Evolutionary conservation across 2,329 filamentous ascomycete species (phyloP), one percentile per base, ranked within the genome.

Genomic region (Karstenula rhodostoma): DNA sequence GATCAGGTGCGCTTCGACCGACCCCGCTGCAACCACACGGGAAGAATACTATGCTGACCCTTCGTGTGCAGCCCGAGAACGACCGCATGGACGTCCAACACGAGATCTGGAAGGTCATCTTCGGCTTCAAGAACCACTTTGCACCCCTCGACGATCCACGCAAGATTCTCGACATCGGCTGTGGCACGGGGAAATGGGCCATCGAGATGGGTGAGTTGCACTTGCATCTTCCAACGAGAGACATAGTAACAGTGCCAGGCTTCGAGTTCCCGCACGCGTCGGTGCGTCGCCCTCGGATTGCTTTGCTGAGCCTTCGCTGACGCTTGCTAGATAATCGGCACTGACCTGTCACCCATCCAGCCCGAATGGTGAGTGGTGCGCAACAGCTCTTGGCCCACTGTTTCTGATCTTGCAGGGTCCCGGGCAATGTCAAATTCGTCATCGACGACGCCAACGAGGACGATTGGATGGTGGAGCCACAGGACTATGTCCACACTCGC

Each of bases 401-500:
- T 50, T 22, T 15, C 52, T 60, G 25, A 63, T 23, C 23, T 49
- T 49, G 29, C 33, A 77, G 76, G 65, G 70, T 92, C 0, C 90
- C 91, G 0, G 84, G 86, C 19, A 94, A 94, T 63, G 89, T 93
- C 15, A 86, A 87, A 63, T 94, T 94, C 66, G 87, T 87, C 61
- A 84, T 94, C 48, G 90, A 93, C 70, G 90, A 93, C 71, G 82
- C 84, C 53, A 86, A 88, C 69, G 79, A 82, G 1, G 80, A 64
- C 10, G 84, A 90, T 57, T 88, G 87, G 86, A 78, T 85, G 77
- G 71, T 86, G 77, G 78, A 81, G 5, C 68, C 78, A 64, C 82
- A 89, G 67, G 87, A 89, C 73, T 84, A 85, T 60, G 82, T 90
- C 59, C 87, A 89, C 73, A 82, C 85, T 2, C 82, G 85, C 47